These are phyloP conservation scores for Stephania yunnanensis DNA, from an alignment of 164 flowering plant genomes.

Conservation along the genomic window DNA sequence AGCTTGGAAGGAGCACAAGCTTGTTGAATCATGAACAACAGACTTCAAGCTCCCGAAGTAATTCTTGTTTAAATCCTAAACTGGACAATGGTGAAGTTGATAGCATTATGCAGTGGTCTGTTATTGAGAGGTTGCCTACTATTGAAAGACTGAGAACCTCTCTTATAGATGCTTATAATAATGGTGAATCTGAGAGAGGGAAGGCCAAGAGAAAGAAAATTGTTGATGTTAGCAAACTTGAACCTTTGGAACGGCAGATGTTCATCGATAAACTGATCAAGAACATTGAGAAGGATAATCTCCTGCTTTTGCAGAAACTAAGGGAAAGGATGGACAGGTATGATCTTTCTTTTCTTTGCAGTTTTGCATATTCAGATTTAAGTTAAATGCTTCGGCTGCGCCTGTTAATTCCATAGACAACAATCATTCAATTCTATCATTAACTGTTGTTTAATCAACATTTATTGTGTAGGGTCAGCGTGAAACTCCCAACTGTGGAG, in stretches of 20 bases:
- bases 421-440: background rate
- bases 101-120: constrained; percentile 47
- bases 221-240: constrained; percentile 41
- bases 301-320: constrained; percentile 36
- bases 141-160: constrained; percentile 43
- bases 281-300: constrained; percentile 59
- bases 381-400: background rate
- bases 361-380: too few relatives aligned
- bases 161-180: constrained; percentile 20
- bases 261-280: constrained; percentile 52
- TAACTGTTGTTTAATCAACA: too few relatives aligned
- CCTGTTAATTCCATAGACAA: background rate
- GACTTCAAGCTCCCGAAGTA: constrained; percentile 36
- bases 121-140: constrained; percentile 55
- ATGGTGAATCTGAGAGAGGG: background rate
- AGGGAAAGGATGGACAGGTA: constrained; percentile 60
- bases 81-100: constrained; percentile 30
- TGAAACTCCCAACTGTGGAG: constrained; percentile 55
- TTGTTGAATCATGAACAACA: constrained; percentile 30
- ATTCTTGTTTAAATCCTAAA: constrained; percentile 3
- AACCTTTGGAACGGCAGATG: constrained; percentile 37
- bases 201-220: constrained; percentile 14
- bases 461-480: constrained; percentile 45
- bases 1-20: constrained; percentile 51
- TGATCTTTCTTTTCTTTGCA: background rate